Evolutionary conservation across 2,329 filamentous ascomycete genomes (phyloP).

Genomic region (Ophiocordyceps camponoti-leonardi): DNA sequence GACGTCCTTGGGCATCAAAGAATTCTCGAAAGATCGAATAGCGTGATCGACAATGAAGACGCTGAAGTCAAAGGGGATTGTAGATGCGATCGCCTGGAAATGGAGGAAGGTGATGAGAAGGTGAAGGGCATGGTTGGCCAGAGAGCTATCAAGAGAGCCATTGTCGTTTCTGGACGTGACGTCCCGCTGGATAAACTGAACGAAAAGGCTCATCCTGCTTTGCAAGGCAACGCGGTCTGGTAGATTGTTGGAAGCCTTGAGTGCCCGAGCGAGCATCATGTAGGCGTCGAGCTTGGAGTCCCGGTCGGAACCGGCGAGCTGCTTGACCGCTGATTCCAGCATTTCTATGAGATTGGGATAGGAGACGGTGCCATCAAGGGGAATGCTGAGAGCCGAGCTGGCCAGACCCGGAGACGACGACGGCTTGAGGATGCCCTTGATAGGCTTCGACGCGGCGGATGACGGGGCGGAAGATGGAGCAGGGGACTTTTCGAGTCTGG

Average conservation of each 20-base stretch:
- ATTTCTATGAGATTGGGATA: conserved; percentile 53
- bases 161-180: conserved; percentile 42
- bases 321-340: conserved; percentile 69
- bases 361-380: conserved; percentile 20
- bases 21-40: conserved; percentile 55
- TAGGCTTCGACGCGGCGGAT: conserved; percentile 24
- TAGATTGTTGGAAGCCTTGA: conserved; percentile 69
- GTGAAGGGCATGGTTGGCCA: conserved; percentile 63
- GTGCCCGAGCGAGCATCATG: conserved; percentile 53
- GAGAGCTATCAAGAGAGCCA: conserved; percentile 43
- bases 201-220: conserved; percentile 59
- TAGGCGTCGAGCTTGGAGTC: conserved; percentile 73
- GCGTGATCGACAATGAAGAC: conserved; percentile 67
- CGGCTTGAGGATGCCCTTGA: conserved; percentile 65
- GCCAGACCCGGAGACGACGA: conserved; percentile 30
- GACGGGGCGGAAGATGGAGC: conserved; percentile 23
- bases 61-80: conserved; percentile 63
- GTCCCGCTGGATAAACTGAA: conserved; percentile 73
- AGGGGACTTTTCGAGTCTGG: conserved; percentile 15
- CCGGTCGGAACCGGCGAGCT: conserved; percentile 59
- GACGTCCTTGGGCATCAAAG: conserved; percentile 55
- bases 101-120: conserved; percentile 63
- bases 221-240: conserved; percentile 58
- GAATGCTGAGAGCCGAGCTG: conserved; percentile 20
- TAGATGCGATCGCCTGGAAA: conserved; percentile 51